Percentiles rank a stretch among this genome's conserved stretches.
These are phyloP conservation scores for Colletotrichum sp. DNA, from an alignment of 2,329 filamentous ascomycete species.

Conservation along the genomic window DNA sequence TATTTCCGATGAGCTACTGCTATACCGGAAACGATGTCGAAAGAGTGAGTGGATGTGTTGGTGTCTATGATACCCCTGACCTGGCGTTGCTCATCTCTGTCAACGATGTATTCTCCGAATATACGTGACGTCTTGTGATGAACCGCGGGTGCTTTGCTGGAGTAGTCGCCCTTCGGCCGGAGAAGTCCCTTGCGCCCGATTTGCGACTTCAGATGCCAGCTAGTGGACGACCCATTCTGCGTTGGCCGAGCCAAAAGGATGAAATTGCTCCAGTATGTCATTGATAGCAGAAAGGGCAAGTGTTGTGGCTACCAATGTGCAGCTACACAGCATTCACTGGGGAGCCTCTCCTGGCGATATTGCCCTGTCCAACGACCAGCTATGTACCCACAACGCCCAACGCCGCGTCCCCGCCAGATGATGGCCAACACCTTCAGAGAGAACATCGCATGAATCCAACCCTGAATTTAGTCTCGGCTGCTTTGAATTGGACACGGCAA, in stretches of 20 bases:
- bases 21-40: neutral
- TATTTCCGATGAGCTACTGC: neutral
- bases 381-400: no score
- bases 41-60: neutral
- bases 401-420: no score
- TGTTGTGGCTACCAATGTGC: no score
- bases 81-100: neutral
- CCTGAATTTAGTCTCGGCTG: neutral
- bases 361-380: no score
- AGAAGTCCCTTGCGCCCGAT: neutral
- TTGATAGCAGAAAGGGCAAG: no score
- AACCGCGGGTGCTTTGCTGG: neutral
- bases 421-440: neutral
- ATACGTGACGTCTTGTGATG: neutral
- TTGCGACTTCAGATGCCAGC: neutral
- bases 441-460: neutral
- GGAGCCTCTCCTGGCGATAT: no score
- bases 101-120: neutral
- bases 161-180: neutral
- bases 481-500: neutral
- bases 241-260: no score
- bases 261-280: no score
- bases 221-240: no score
- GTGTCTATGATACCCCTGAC: neutral
- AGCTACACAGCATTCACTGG: no score